phyloP scores from a whole-genome alignment of 495 filamentous ascomycete species.

The Usnea hakonensis region DNA sequence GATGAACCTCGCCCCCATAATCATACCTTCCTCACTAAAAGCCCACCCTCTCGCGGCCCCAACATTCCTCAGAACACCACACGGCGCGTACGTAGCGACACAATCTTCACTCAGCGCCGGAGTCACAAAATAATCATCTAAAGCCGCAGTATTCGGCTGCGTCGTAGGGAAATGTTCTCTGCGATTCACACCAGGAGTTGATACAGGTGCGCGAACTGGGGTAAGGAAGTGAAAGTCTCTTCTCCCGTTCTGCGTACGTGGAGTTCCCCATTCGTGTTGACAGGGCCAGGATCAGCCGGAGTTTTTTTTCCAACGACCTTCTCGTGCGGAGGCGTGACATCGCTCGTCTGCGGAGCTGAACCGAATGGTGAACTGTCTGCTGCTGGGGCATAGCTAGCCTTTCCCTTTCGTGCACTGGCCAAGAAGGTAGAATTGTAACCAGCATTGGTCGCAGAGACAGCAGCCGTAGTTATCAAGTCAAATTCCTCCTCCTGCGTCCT shows the following conservation, averaged over 20 bases:
- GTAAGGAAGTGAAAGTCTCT: neutral
- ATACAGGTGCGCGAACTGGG: neutral
- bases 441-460: neutral
- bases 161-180: neutral
- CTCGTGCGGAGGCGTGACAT: neutral
- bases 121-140: slow-evolving; percentile 17
- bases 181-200: neutral
- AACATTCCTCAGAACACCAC: slow-evolving; percentile 27
- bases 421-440: neutral
- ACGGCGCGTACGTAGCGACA: slow-evolving; percentile 30
- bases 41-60: slow-evolving; percentile 27
- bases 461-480: neutral
- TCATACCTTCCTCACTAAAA: slow-evolving; percentile 32
- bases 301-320: neutral
- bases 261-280: neutral
- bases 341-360: neutral
- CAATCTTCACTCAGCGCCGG: slow-evolving; percentile 28
- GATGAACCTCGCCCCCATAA: slow-evolving; percentile 38
- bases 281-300: neutral
- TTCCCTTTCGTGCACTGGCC: neutral
- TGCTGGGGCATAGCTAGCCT: neutral
- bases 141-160: neutral
- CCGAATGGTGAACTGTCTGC: neutral
- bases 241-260: neutral
- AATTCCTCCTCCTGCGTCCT: neutral